Evolutionary conservation across 2,329 filamentous ascomycete genomes (phyloP), one percentile per base, ranked within the genome.

Genomic region (Botrytis porri): DNA sequence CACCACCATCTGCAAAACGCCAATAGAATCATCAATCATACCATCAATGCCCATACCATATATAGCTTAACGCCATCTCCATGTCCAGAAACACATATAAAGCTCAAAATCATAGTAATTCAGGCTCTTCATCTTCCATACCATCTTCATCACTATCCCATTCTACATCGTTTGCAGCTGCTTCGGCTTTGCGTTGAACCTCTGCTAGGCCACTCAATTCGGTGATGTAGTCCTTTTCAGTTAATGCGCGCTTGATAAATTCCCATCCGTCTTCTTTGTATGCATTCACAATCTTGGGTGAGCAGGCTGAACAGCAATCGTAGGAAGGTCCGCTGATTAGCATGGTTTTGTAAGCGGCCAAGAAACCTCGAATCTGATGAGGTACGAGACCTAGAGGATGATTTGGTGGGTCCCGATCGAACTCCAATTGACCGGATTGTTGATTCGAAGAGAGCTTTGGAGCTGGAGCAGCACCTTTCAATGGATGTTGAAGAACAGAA

Each of bases 401-500:
- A 70, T 88, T 84, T 7, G 82, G 82, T 29, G 86, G 88, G 73
- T 90, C 87, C 62, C 87, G 85, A 71, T 88, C 87, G 69, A 87
- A 87, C 4, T 82, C 76, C 1, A 78, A 37, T 41, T 80, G 76
- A 14, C 83, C 82, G 1, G 82, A 79, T 4, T 82, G 80, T 69
- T 83, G 75, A 41, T 79, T 80, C 10, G 74, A 41, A 18, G 77
- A 75, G 12, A 76, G 43, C 48, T 81, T 81, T 0, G 89, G 89
- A n/a, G 88, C 88, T 8, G 87, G 86, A 0, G 89, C 89, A 66
- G 87, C 84, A 32, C 88, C 85, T n/a, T 89, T 87, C 12, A 92
- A 84, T 0, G 95, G 94, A 80, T 97, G 95, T 80, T 99, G 96
- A 16, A 98, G 85, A 51, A 98, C 84, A 73, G 93, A 97, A 16